Percentiles rank a stretch among this genome's conserved stretches.
These are phyloP conservation scores for Naumovozyma castellii DNA, from an alignment of 805 yeast species.

Conservation along the genomic window DNA sequence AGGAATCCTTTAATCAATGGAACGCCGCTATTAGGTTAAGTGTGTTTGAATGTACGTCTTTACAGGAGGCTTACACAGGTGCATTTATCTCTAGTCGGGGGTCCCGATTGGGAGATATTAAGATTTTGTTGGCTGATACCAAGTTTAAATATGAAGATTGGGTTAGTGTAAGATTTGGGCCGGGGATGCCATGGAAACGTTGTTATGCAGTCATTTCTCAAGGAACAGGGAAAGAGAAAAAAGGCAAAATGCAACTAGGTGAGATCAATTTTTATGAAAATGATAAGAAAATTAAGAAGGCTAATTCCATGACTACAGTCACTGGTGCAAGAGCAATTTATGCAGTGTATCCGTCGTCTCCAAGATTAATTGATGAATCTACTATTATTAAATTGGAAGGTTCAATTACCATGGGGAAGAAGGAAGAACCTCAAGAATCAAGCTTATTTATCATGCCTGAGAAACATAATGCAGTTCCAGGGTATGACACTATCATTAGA, in stretches of 20 bases:
- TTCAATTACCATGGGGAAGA: slow-evolving; percentile 48
- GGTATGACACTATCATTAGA: slow-evolving; percentile 65
- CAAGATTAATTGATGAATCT: slow-evolving; percentile 69
- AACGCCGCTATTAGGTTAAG: slow-evolving; percentile 73
- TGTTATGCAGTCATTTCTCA: slow-evolving; percentile 87
- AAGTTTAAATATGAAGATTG: slow-evolving; percentile 86
- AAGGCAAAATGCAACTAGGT: slow-evolving; percentile 36
- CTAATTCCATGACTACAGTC: slow-evolving; percentile 69
- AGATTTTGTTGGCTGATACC: slow-evolving; percentile 74
- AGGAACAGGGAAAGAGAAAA: slow-evolving; percentile 37
- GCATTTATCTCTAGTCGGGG: slow-evolving; percentile 91
- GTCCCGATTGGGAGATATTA: slow-evolving; percentile 73
- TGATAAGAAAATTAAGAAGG: slow-evolving; percentile 63
- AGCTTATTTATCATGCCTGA: slow-evolving; percentile 55
- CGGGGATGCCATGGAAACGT: slow-evolving; percentile 96
- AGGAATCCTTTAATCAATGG: slow-evolving; percentile 64
- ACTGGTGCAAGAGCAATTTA: slow-evolving; percentile 60
- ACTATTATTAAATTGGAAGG: slow-evolving; percentile 90
- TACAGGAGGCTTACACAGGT: slow-evolving; percentile 96
- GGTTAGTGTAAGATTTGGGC: slow-evolving; percentile 89
- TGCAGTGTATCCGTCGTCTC: slow-evolving; percentile 89
- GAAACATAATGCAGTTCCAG: slow-evolving; percentile 61
- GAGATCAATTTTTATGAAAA: slow-evolving; percentile 71
- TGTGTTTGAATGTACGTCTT: slow-evolving; percentile 65
- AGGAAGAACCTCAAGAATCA: slow-evolving; percentile 39